phyloP scores from a whole-genome alignment of 2,329 filamentous ascomycete genomes.

The Trichoderma asperellum region DNA sequence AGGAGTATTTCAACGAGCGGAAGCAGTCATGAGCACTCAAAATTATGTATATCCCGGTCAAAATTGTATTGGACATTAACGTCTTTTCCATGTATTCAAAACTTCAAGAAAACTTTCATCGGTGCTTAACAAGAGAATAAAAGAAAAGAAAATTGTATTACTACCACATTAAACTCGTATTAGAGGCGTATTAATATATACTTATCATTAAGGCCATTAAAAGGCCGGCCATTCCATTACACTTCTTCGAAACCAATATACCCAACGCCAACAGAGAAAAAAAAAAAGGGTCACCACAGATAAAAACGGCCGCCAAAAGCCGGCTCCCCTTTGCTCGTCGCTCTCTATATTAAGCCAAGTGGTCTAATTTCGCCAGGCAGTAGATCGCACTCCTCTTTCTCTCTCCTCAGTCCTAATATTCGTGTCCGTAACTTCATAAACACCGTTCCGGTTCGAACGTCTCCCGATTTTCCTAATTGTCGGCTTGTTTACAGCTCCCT shows the following conservation, averaged over 20 bases:
- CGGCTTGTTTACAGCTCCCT: constrained; percentile 39
- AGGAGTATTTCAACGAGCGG: constrained; percentile 15
- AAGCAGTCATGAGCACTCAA: constrained; percentile 3
- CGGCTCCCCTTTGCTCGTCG: neutral
- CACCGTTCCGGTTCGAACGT: neutral
- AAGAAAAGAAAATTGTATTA: neutral
- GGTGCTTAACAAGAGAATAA: neutral
- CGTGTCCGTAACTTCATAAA: constrained; percentile 15
- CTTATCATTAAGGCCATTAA: constrained; percentile 17
- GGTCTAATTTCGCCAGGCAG: neutral
- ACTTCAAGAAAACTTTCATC: neutral
- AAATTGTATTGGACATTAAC: neutral
- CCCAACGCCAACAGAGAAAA: constrained; percentile 9
- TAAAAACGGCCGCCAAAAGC: neutral
- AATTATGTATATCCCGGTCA: neutral
- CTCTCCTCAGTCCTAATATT: neutral
- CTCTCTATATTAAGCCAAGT: neutral
- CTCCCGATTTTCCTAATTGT: neutral
- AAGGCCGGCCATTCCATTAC: constrained; percentile 12
- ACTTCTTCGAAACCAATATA: neutral
- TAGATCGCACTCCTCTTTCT: neutral
- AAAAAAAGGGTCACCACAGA: neutral
- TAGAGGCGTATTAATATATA: constrained; percentile 12
- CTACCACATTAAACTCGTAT: neutral
- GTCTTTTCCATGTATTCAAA: neutral